Conservation (phyloP, 2,329 filamentous ascomycete genomes). For the Blastomyces silverae region DNA sequence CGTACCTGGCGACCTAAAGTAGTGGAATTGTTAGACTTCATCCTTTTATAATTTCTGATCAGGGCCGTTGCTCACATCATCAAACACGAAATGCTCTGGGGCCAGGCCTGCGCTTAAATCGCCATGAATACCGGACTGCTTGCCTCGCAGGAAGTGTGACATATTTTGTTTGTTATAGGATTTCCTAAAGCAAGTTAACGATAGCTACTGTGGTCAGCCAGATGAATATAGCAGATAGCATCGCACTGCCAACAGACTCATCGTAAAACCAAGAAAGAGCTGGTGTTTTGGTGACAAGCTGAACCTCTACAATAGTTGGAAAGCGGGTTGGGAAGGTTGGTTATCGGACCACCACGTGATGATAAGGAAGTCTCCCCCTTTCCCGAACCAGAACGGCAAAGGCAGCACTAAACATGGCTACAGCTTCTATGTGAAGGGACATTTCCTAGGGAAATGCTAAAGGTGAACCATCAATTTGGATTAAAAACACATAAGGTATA, state of each 20-base stretch:
- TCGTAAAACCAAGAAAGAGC: no score
- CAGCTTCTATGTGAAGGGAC: background rate
- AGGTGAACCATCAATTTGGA: background rate
- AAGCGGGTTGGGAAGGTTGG: background rate
- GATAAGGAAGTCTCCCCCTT: background rate
- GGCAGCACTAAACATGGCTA: background rate
- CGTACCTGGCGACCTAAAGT: constrained; percentile 60
- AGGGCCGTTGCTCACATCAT: constrained; percentile 54
- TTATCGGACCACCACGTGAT: background rate
- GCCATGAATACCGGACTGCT: constrained; percentile 86
- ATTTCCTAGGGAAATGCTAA: background rate
- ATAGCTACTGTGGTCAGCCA: background rate
- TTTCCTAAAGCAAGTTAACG: background rate
- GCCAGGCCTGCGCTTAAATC: constrained; percentile 79
- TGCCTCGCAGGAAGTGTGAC: constrained; percentile 82
- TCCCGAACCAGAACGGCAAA: background rate
- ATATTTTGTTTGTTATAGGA: constrained; percentile 44
- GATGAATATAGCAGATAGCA: background rate
- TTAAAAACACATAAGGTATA: background rate
- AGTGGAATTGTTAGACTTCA: constrained; percentile 1
- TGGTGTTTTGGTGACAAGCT: background rate
- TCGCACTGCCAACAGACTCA: background rate
- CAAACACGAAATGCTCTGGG: constrained; percentile 70
- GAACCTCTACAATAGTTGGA: background rate
- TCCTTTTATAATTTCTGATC: background rate